Base-by-base conservation (phyloP, 495 filamentous ascomycete species). In the Neurospora sp. region DNA sequence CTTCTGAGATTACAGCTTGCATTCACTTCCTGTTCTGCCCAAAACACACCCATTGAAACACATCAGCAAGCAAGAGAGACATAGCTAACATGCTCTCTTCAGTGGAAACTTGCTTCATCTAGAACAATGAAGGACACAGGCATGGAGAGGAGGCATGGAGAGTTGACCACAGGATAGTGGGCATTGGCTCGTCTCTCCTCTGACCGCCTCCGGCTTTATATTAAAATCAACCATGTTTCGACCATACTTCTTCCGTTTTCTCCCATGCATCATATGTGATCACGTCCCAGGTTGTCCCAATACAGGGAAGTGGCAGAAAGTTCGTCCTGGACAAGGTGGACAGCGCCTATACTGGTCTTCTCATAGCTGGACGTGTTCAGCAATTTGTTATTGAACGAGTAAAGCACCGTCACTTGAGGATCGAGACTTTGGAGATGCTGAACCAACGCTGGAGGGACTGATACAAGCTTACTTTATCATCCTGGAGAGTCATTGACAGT, bases 1-100 rank as follows among this genome's bases (percentile, higher is more conserved):
- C 44, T 42, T 71, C 72, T 74, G 72, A 71, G 62, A 70, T 42
- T 72, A 18, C 39, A 27, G 69, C 37, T 41, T 27, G 39, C 37
- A 39, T 23, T 71, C 20, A 37, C 70, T 49, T 74, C 38, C 20
- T 70, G 54, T 31, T 23, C 14, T 42, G 5, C 37, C 31, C 16
- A 8, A 2, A 18, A 66, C 27, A 7, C 4, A 54, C 0, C 2
- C 23, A 1, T 27, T 4, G 54, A 1, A 9, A 66, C 1, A 4
- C 5, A 35, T 66, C 14, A 18, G 14, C 27, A 66, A 66, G 27
- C 27, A 66, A 66, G 27, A 35, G 54, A 66, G 27, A 66, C 54
- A 5, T 66, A 1, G 54, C 54, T 66, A 66, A 66, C 54, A 9
- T 35, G 14, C 14, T 35, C 54, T 62, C 27, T 35, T 18, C 27